phyloP scores from a whole-genome alignment of 768 basidiomycete genomes.

The Gymnopilus dilepis region DNA sequence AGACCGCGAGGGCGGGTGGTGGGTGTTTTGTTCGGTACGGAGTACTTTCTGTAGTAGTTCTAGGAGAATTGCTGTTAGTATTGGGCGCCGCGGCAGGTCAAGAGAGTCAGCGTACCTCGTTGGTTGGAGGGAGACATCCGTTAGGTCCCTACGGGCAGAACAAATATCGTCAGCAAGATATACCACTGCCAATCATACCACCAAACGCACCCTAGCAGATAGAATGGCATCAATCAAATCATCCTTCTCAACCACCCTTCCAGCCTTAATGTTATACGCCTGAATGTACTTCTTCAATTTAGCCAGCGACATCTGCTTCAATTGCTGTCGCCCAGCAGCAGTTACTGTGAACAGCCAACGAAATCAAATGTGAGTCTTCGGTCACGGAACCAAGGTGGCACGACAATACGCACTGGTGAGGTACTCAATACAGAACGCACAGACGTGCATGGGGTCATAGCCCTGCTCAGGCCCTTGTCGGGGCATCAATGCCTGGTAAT shows the following conservation, averaged over 20 bases:
- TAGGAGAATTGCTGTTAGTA: slow-evolving; percentile 27
- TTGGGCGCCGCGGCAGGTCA: background rate
- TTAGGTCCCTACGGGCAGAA: slow-evolving; percentile 59
- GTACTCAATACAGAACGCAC: slow-evolving; percentile 75
- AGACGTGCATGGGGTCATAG: slow-evolving; percentile 70
- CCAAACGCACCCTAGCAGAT: slow-evolving; percentile 50
- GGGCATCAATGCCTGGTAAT: slow-evolving; percentile 83
- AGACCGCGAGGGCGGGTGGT: slow-evolving; percentile 43
- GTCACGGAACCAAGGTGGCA: no score
- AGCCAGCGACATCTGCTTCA: slow-evolving; percentile 59
- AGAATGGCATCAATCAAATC: slow-evolving; percentile 75
- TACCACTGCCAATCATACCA: background rate
- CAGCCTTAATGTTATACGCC: slow-evolving; percentile 70
- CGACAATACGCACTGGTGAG: slow-evolving; percentile 67
- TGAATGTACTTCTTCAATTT: slow-evolving; percentile 73
- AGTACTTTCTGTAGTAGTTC: slow-evolving; percentile 66
- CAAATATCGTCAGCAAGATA: background rate
- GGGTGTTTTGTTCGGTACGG: slow-evolving; percentile 55
- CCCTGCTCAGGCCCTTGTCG: slow-evolving; percentile 56
- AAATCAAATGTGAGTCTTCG: background rate
- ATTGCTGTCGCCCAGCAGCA: slow-evolving; percentile 60
- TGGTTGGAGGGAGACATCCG: slow-evolving; percentile 62
- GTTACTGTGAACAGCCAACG: slow-evolving; percentile 57
- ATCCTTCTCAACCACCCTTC: slow-evolving; percentile 75
- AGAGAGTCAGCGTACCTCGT: slow-evolving; percentile 54